phyloP scores from a whole-genome alignment of 2,329 filamentous ascomycete genomes.

The Fusarium sp. region DNA sequence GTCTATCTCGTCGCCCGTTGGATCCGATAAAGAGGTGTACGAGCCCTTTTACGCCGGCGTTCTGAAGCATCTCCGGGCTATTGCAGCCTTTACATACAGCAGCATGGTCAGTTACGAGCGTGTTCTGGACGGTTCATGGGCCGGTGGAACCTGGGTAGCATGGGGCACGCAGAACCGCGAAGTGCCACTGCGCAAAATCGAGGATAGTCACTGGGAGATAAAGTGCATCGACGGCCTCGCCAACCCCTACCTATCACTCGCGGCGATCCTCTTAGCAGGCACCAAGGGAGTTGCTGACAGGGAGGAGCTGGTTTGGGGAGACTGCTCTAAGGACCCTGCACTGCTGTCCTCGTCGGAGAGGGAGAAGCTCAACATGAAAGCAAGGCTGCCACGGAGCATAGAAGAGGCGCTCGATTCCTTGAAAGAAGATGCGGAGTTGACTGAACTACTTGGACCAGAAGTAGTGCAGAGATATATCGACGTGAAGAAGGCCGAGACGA shows the following conservation, averaged over 20 bases:
- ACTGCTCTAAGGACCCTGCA: constrained; percentile 69
- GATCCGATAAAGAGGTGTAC: constrained; percentile 61
- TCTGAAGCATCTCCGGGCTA: constrained; percentile 72
- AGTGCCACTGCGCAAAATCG: constrained; percentile 77
- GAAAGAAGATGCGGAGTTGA: constrained; percentile 61
- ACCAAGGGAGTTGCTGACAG: constrained; percentile 44
- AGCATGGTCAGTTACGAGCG: constrained; percentile 77
- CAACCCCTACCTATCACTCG: constrained; percentile 77
- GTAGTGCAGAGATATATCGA: constrained; percentile 68
- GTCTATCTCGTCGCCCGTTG: constrained; percentile 68
- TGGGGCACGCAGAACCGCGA: constrained; percentile 89
- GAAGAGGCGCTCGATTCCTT: constrained; percentile 68
- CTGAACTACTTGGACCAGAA: constrained; percentile 60
- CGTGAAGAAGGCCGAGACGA: constrained; percentile 71
- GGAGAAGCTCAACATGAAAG: constrained; percentile 64
- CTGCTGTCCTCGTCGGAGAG: constrained; percentile 62
- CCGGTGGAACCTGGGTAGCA: constrained; percentile 81
- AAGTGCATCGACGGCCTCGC: constrained; percentile 83
- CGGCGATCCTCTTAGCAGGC: constrained; percentile 52
- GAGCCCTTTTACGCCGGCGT: constrained; percentile 80
- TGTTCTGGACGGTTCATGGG: constrained; percentile 77
- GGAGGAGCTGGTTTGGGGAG: constrained; percentile 61
- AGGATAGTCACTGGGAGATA: constrained; percentile 79
- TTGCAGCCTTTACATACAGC: constrained; percentile 78
- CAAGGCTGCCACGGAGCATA: constrained; percentile 67